Conservation (phyloP, 2,329 filamentous ascomycete genomes). For the Aspergillus aculeatinus region DNA sequence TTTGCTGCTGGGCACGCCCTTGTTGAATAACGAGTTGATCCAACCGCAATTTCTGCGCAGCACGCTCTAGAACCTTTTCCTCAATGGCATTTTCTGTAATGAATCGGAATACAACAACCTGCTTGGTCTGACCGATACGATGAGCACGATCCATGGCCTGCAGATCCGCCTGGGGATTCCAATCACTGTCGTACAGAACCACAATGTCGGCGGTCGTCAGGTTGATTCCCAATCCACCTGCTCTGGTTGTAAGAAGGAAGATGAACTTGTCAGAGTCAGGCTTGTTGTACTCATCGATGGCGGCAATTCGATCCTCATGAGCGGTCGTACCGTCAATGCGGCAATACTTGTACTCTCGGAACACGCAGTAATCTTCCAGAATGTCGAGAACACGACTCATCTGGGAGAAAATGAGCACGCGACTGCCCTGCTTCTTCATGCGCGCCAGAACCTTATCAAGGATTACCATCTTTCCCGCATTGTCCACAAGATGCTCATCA, state of each 20-base stretch:
- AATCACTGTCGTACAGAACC: constrained; percentile 94
- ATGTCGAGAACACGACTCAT: constrained; percentile 98
- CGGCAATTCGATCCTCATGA: constrained; percentile 94
- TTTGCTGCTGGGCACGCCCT: constrained; percentile 85
- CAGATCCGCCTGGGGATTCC: constrained; percentile 97
- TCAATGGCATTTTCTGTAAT: constrained; percentile 98
- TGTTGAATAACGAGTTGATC: constrained; percentile 98
- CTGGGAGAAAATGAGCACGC: constrained; percentile 98
- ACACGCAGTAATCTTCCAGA: constrained; percentile 96
- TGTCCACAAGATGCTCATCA: constrained; percentile 90
- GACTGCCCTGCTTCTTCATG: constrained; percentile 80
- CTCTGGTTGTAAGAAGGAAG: constrained; percentile 91
- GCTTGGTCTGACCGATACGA: constrained; percentile 97
- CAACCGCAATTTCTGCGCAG: constrained; percentile 91
- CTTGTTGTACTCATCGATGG: constrained; percentile 98
- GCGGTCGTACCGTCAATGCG: constrained; percentile 96
- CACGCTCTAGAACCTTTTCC: constrained; percentile 94
- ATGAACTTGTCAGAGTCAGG: constrained; percentile 93
- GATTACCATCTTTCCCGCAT: constrained; percentile 96
- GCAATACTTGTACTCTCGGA: constrained; percentile 92
- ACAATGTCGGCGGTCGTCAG: constrained; percentile 94
- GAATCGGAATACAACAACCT: constrained; percentile 94
- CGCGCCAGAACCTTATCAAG: constrained; percentile 86
- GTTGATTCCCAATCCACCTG: constrained; percentile 95
- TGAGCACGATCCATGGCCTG: constrained; percentile 99